A percentile compares a stretch with the other conserved stretches of the same genome.
phyloP scores from a whole-genome alignment of 345 rosid genomes.

The Rhizophora mangle region DNA sequence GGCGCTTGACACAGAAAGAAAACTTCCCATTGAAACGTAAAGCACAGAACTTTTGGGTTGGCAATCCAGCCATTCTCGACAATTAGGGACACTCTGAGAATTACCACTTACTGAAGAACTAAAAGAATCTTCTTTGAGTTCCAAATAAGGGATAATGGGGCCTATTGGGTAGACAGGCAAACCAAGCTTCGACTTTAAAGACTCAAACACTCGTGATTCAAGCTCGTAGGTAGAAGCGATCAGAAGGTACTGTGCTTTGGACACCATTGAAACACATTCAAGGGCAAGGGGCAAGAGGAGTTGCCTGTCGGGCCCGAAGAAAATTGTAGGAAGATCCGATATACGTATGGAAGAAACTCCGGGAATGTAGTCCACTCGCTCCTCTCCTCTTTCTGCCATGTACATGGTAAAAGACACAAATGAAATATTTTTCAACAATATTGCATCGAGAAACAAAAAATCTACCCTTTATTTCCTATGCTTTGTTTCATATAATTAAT shows the following conservation, averaged over 20 bases:
- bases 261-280: conserved; percentile 9
- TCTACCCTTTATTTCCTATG: no score
- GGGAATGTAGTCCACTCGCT: conserved; percentile 37
- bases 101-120: not conserved
- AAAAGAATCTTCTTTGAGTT: not conserved
- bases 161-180: conserved; percentile 21
- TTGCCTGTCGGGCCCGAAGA: not conserved
- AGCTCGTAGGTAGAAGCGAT: conserved; percentile 30
- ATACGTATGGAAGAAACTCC: conserved; percentile 26
- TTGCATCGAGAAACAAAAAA: no score
- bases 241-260: conserved; percentile 33
- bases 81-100: not conserved
- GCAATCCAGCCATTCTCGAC: conserved; percentile 17
- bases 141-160: conserved; percentile 17
- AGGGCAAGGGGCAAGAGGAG: not conserved
- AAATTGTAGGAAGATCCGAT: conserved; percentile 23
- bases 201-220: conserved; percentile 23
- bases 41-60: conserved; percentile 24
- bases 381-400: conserved; percentile 21
- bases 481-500: no score
- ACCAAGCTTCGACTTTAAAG: conserved; percentile 13
- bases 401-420: not conserved
- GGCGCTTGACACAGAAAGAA: conserved; percentile 19
- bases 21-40: conserved; percentile 31
- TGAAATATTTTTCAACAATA: no score